Conservation (phyloP, 495 filamentous ascomycete genomes). For the Evansstolkia leycettana region DNA sequence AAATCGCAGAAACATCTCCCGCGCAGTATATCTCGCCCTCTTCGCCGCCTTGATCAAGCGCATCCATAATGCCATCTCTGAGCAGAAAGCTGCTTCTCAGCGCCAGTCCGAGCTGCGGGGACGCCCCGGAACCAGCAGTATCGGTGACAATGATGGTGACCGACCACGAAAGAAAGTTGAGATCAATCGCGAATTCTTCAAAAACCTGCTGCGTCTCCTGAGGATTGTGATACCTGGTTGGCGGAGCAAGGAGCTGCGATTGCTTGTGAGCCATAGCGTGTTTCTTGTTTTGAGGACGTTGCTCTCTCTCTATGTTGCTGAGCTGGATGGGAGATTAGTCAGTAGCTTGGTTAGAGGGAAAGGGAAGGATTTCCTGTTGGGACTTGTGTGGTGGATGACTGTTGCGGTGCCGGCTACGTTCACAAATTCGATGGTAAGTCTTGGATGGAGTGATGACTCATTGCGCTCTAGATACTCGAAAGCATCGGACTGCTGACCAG, state of each 20-base stretch:
- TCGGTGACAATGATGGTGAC: conserved; percentile 28
- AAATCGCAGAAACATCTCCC: conserved; percentile 81
- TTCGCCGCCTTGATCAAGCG: conserved; percentile 80
- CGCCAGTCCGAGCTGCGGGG: conserved; percentile 54
- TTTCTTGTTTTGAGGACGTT: conserved; percentile 83
- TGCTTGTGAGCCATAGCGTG: conserved; percentile 75
- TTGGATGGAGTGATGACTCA: no score
- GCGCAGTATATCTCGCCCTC: conserved; percentile 83
- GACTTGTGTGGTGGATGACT: conserved; percentile 96
- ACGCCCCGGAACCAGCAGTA: conserved; percentile 41
- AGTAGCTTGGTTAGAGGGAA: conserved; percentile 83
- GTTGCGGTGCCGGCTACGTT: conserved; percentile 97
- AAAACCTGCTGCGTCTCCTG: conserved; percentile 64
- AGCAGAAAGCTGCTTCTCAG: conserved; percentile 78
- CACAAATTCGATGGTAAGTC: conserved; percentile 91
- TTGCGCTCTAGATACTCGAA: no score
- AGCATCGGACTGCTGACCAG: not conserved
- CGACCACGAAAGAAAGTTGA: conserved; percentile 72
- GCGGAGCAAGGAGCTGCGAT: conserved; percentile 73
- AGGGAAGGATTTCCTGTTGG: conserved; percentile 79
- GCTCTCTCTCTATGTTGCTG: conserved; percentile 89
- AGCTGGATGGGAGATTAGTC: conserved; percentile 85
- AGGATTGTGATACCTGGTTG: conserved; percentile 84
- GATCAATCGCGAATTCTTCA: conserved; percentile 91
- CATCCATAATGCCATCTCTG: conserved; percentile 78